These are phyloP conservation scores for Parastagonospora nodorum DNA, from an alignment of 2,329 filamentous ascomycete species.

Conservation along the genomic window DNA sequence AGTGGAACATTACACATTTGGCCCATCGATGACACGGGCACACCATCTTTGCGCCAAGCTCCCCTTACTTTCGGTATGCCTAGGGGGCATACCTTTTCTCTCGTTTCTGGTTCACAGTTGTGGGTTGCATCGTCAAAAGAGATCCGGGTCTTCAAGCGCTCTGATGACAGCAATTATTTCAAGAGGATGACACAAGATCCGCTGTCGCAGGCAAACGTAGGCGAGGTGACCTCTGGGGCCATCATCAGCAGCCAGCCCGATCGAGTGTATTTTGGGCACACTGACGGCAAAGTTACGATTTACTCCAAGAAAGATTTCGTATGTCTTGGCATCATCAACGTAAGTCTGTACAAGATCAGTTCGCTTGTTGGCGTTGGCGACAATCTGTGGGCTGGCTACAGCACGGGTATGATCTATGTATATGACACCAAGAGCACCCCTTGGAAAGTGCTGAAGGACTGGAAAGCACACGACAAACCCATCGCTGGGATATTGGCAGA, in stretches of 20 bases:
- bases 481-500: slow-evolving; percentile 80
- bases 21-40: slow-evolving; percentile 76
- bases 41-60: slow-evolving; percentile 74
- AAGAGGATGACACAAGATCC: slow-evolving; percentile 78
- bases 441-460: slow-evolving; percentile 92
- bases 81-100: slow-evolving; percentile 83
- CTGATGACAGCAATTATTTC: slow-evolving; percentile 67
- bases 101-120: slow-evolving; percentile 81
- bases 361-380: slow-evolving; percentile 79
- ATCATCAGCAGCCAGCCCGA: slow-evolving; percentile 75
- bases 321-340: slow-evolving; percentile 78
- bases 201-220: slow-evolving; percentile 72
- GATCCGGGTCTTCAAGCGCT: slow-evolving; percentile 81
- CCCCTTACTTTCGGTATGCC: slow-evolving; percentile 80
- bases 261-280: slow-evolving; percentile 87
- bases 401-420: slow-evolving; percentile 89
- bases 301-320: slow-evolving; percentile 79
- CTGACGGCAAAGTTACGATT: slow-evolving; percentile 92
- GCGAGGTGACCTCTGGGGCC: slow-evolving; percentile 86
- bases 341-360: slow-evolving; percentile 96
- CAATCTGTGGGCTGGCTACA: slow-evolving; percentile 91
- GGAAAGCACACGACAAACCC: slow-evolving; percentile 86
- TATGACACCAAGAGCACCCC: slow-evolving; percentile 84
- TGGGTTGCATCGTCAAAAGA: slow-evolving; percentile 91
- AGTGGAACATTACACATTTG: slow-evolving; percentile 85